Percentiles rank a stretch among this genome's conserved stretches.
These are phyloP conservation scores for Austroboletus niveus DNA, from an alignment of 1,284 basidiomycete genomes.

Conservation along the genomic window DNA sequence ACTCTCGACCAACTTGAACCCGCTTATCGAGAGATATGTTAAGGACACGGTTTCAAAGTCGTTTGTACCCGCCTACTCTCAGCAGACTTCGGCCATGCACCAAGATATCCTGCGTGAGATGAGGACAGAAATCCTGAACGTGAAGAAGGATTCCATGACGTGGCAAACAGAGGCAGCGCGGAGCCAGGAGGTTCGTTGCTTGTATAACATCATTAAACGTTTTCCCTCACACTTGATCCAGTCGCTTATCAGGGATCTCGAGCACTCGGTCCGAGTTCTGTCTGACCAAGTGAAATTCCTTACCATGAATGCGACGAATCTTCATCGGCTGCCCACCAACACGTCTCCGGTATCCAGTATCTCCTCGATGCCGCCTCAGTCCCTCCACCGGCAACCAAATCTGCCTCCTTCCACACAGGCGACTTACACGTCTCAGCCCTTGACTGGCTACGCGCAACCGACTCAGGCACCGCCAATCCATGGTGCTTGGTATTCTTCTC, in stretches of 20 bases:
- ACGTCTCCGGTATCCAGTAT: constrained; percentile 26
- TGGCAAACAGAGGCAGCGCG: constrained; percentile 78
- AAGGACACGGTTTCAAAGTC: constrained; percentile 74
- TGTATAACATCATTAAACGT: not conserved
- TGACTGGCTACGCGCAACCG: constrained; percentile 36
- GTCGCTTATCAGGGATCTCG: constrained; percentile 73
- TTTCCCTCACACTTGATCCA: constrained; percentile 28
- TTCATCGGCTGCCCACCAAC: constrained; percentile 21
- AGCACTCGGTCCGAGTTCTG: constrained; percentile 67
- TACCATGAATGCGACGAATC: constrained; percentile 49
- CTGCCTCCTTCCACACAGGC: constrained; percentile 41
- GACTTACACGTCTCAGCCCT: constrained; percentile 24
- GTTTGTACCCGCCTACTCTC: constrained; percentile 70
- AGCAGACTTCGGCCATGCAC: constrained; percentile 68
- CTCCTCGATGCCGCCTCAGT: constrained; percentile 25
- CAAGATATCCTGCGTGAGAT: constrained; percentile 75
- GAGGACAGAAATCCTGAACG: constrained; percentile 64
- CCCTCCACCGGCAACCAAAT: constrained; percentile 41
- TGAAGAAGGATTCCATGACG: constrained; percentile 72
- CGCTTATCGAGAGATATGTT: constrained; percentile 73
- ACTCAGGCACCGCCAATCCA: constrained; percentile 46
- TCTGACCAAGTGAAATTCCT: constrained; percentile 79
- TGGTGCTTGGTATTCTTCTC: constrained; percentile 52
- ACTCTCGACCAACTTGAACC: constrained; percentile 63
- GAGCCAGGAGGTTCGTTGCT: constrained; percentile 63